Conservation (phyloP, 257 asterid genomes). For the Cordia subcordata region DNA sequence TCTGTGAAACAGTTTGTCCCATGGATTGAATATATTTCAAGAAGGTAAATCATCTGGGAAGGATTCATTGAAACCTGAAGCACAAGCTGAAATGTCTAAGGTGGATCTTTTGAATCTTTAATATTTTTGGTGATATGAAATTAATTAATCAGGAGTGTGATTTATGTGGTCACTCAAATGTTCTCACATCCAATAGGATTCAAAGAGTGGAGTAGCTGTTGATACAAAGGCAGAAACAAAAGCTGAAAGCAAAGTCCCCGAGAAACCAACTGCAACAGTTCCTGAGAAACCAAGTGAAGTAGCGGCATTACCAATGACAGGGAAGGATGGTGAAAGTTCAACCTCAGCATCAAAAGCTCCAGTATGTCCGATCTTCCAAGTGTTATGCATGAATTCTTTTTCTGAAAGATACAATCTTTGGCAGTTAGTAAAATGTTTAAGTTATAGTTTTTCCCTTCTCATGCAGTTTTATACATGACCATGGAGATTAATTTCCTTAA, state of each 20-base stretch:
- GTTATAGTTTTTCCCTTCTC: no score
- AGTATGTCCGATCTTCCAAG: slow-evolving; percentile 28
- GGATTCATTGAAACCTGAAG: slow-evolving; percentile 53
- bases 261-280: slow-evolving; percentile 24
- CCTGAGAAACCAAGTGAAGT: slow-evolving; percentile 41
- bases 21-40: slow-evolving; percentile 63
- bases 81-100: slow-evolving; percentile 45
- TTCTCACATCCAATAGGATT: slow-evolving; percentile 17
- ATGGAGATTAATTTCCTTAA: neutral
- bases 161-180: slow-evolving; percentile 7
- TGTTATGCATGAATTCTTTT: neutral
- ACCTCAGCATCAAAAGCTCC: slow-evolving; percentile 28
- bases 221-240: slow-evolving; percentile 32
- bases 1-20: slow-evolving; percentile 53
- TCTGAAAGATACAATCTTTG: no score
- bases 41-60: slow-evolving; percentile 49
- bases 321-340: slow-evolving; percentile 21
- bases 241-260: slow-evolving; percentile 31
- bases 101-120: slow-evolving; percentile 25
- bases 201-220: slow-evolving; percentile 29
- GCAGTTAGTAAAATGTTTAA: no score
- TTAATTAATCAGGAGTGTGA: neutral
- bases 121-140: neutral
- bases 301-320: slow-evolving; percentile 30
- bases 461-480: no score